phyloP scores from a whole-genome alignment of 108 stramenopile species.

The Fragilariopsis cylindrus region DNA sequence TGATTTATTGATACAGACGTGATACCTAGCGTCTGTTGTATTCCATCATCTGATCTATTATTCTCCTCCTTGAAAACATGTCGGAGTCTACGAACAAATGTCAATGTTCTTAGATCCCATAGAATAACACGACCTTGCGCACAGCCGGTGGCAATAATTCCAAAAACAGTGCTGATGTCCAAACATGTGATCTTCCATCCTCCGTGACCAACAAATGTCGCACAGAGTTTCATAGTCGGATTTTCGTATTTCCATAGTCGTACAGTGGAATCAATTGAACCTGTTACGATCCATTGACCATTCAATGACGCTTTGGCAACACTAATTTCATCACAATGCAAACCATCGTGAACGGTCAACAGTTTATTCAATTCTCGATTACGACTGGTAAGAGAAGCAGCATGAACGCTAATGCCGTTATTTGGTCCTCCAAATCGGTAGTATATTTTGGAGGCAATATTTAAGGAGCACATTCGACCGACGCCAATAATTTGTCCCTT shows the following conservation, averaged over 20 bases:
- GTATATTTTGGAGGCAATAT: constrained; percentile 77
- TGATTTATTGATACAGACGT: constrained; percentile 88
- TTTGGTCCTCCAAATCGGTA: constrained; percentile 77
- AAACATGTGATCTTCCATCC: constrained; percentile 87
- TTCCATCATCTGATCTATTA: constrained; percentile 26
- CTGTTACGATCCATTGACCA: constrained; percentile 85
- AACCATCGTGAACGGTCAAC: constrained; percentile 87
- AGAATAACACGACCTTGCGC: constrained; percentile 86
- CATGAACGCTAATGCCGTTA: constrained; percentile 85
- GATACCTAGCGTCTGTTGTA: constrained; percentile 35
- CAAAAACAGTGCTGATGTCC: constrained; percentile 81
- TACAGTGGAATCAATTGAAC: constrained; percentile 88
- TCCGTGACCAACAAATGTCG: constrained; percentile 89
- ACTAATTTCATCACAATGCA: constrained; percentile 86
- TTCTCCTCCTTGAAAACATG: constrained; percentile 38
- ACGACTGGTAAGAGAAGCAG: constrained; percentile 59
- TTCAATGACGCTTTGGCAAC: constrained; percentile 73
- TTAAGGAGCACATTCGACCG: constrained; percentile 72
- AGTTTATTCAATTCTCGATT: constrained; percentile 83
- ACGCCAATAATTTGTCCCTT: constrained; percentile 84
- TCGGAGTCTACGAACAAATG: constrained; percentile 79
- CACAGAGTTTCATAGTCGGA: constrained; percentile 70
- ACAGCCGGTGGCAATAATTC: constrained; percentile 88
- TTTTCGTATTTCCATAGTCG: constrained; percentile 87
- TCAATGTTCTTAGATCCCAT: constrained; percentile 92